Base-by-base conservation (phyloP, 73 alveolate species). In the Diophrys sp. region DNA sequence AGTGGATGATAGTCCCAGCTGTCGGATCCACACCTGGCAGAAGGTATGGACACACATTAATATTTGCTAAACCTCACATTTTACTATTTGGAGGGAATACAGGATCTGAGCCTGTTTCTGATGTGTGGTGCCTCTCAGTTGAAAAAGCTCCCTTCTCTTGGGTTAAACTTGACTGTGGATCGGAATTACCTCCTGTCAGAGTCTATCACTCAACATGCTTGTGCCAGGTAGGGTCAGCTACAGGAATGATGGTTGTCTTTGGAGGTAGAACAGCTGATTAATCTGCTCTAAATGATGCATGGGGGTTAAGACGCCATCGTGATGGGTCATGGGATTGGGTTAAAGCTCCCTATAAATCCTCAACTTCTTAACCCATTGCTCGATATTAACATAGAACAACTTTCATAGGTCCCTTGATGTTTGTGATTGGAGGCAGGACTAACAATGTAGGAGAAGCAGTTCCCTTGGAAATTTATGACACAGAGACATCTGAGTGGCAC, bases 271-370 rank as follows among this genome's bases (percentile, higher is more conserved):
- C 98, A 23, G 84, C 89, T 27, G 98, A 95, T 83, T 75, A 89
- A 70, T 67, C 78, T 75, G 96, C 99, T 30, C 85, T 95, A 44
- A 95, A 94, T 78, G 99, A 95, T 82, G 89, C 97, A 29, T 95
- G 98, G 99, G 99, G 99, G 24, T 81, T 95, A 11, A 92, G 99
- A 91, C 86, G 97, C 69, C 99, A 94, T 80, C 83, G 98, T 89
- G 98, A 95, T 87, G 98, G 98, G 0, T 84, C 96, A 82, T 95
- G 99, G 99, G 99, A 95, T 85, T 95, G 99, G 99, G 97, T 87
- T 32, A 82, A 82, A 25, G 98, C 98, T 2, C 99, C 98, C 5
- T 95, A 94, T 89, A 94, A 93, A 75, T 89, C 89, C 33, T 94
- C 87, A 26, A 89, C 91, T 29, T 95, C 90, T 54, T 67, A 79